phyloP scores from a whole-genome alignment of 192 early-diverging fungal species.

The Linnemannia schmuckeri region DNA sequence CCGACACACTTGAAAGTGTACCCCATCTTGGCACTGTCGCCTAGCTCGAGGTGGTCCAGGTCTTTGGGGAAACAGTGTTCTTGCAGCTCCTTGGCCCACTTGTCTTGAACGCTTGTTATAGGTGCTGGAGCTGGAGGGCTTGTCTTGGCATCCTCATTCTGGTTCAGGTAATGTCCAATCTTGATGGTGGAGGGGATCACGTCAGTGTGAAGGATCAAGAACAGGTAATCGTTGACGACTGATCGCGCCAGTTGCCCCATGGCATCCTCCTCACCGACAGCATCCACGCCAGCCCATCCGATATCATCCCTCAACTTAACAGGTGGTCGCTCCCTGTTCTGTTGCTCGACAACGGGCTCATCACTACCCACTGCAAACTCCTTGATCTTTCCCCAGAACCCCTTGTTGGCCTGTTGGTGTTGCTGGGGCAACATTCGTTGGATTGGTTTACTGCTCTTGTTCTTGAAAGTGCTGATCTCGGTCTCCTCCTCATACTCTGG shows the following conservation, averaged over 20 bases:
- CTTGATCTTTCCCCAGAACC: conserved; percentile 9
- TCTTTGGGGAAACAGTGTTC: conserved; percentile 46
- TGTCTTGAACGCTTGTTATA: conserved; percentile 17
- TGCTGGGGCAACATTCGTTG: not conserved
- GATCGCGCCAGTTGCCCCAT: conserved; percentile 26
- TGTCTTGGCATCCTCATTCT: conserved; percentile 8
- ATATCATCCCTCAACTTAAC: conserved; percentile 34
- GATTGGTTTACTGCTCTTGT: conserved; percentile 23
- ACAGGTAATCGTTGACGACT: conserved; percentile 36
- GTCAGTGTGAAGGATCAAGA: conserved; percentile 31
- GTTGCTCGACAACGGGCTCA: not conserved
- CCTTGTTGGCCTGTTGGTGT: not conserved
- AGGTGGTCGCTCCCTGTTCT: conserved; percentile 7
- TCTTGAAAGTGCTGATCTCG: not conserved
- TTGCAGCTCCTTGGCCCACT: conserved; percentile 29
- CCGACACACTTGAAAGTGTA: conserved; percentile 70
- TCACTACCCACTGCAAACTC: conserved; percentile 3
- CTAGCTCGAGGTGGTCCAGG: conserved; percentile 56
- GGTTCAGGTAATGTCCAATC: not conserved
- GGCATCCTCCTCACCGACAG: conserved; percentile 19
- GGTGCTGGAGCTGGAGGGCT: not conserved
- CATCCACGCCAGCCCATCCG: conserved; percentile 43
- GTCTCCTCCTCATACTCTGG: conserved; percentile 35
- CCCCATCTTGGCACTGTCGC: conserved; percentile 56
- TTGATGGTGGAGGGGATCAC: conserved; percentile 27